These are phyloP conservation scores for Leccinum subfulvum DNA, from an alignment of 1,284 basidiomycete species.

Conservation along the genomic window DNA sequence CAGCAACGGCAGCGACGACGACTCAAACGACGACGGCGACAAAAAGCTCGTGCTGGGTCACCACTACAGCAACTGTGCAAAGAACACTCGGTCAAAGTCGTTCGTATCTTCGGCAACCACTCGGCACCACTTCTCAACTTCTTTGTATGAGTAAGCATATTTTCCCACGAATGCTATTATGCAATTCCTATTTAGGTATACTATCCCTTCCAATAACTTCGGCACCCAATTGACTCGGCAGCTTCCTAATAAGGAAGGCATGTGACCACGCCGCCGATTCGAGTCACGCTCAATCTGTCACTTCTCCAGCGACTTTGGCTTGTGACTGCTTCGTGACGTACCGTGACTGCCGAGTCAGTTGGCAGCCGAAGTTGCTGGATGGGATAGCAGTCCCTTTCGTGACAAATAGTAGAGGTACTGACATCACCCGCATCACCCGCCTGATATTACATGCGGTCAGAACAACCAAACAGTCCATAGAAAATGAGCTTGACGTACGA, in stretches of 20 bases:
- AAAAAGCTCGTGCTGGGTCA: background rate
- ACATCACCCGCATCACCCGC: constrained; percentile 18
- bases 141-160: constrained; percentile 24
- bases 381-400: constrained; percentile 6
- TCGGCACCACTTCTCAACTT: constrained; percentile 21
- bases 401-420: background rate
- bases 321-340: background rate
- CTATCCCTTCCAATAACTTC: background rate
- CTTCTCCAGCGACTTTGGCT: background rate
- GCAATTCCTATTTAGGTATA: constrained; percentile 2
- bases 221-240: background rate
- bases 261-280: background rate
- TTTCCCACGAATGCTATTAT: constrained; percentile 21
- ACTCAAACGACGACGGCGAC: constrained; percentile 2
- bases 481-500: constrained; percentile 24
- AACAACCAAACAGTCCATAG: background rate
- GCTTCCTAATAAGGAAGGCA: background rate
- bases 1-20: constrained; percentile 3
- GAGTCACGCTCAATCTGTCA: background rate
- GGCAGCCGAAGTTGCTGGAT: background rate
- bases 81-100: constrained; percentile 20
- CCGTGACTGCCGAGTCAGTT: background rate
- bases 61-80: constrained; percentile 16
- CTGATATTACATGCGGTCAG: constrained; percentile 17
- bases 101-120: constrained; percentile 30